A percentile compares a stretch with the other conserved stretches of the same genome.
Evolutionary conservation across 2,329 filamentous ascomycete genomes (phyloP).

Genomic region (Cytospora mali): DNA sequence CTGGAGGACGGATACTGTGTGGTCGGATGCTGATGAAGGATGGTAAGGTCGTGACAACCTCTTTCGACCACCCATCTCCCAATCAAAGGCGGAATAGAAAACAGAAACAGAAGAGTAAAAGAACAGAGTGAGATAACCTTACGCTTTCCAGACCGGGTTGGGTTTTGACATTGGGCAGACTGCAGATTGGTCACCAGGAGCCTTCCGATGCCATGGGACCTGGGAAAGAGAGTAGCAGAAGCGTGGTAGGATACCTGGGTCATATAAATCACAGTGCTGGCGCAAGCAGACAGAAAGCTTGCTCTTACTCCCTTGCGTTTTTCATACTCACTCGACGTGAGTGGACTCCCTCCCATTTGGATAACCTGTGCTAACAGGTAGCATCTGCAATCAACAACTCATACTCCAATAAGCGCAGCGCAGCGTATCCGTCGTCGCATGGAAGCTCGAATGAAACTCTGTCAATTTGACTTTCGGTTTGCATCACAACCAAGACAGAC

Average conservation of each 20-base stretch:
- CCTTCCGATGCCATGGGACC: too few species aligned
- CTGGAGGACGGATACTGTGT: not conserved
- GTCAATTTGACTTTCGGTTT: not conserved
- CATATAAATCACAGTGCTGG: not conserved
- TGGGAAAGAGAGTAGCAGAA: too few species aligned
- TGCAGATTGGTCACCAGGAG: too few species aligned
- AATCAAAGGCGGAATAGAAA: too few species aligned
- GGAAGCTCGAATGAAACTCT: not conserved
- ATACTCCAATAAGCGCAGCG: not conserved
- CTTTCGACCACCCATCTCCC: too few species aligned
- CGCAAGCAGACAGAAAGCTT: not conserved
- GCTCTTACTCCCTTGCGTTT: not conserved
- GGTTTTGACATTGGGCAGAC: too few species aligned
- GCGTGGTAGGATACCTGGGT: too few species aligned
- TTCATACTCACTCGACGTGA: not conserved
- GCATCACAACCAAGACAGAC: not conserved
- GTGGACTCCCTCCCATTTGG: not conserved
- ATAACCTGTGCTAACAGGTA: not conserved
- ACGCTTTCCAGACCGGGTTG: too few species aligned
- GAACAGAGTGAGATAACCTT: too few species aligned
- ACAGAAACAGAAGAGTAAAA: too few species aligned
- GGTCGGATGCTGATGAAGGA: too few species aligned
- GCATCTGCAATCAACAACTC: not conserved
- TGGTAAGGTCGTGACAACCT: not conserved
- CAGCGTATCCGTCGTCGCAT: not conserved